These are phyloP conservation scores for Anastatica hierochuntica DNA, from an alignment of 345 rosid genomes.

Conservation along the genomic window DNA sequence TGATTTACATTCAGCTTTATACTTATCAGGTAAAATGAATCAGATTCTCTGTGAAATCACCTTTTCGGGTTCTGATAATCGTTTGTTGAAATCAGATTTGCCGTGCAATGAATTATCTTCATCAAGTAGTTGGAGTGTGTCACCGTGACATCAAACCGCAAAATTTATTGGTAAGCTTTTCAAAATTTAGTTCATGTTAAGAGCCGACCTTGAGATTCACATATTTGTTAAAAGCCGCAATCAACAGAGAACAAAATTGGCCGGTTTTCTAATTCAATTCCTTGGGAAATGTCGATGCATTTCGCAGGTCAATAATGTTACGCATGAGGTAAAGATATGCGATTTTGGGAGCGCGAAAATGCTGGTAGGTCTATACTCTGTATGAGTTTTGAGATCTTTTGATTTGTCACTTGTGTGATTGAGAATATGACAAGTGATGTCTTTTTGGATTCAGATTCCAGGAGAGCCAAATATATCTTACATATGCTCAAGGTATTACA, in stretches of 20 bases:
- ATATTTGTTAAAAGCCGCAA: no score
- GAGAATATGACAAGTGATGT: background rate
- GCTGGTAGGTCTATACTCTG: background rate
- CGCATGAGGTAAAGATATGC: background rate
- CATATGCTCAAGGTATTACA: conserved; percentile 84
- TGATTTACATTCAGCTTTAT: background rate
- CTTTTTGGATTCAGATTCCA: conserved; percentile 17
- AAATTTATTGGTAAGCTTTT: background rate
- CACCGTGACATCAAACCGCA: conserved; percentile 10
- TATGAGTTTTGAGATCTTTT: background rate
- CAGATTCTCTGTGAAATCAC: background rate
- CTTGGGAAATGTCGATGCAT: no score
- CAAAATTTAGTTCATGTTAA: no score
- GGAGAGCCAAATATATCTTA: conserved; percentile 84
- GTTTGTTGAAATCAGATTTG: background rate
- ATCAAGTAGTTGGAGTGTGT: conserved; percentile 23
- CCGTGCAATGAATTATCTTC: background rate
- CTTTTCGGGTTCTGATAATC: background rate
- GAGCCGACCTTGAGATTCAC: no score
- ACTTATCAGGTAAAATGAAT: background rate
- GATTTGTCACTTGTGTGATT: no score
- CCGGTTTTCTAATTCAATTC: no score
- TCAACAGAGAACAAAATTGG: no score
- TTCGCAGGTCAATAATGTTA: background rate
- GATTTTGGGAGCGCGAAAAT: background rate